phyloP scores from a whole-genome alignment of 768 basidiomycete genomes.

The Agaricus subrufescens region DNA sequence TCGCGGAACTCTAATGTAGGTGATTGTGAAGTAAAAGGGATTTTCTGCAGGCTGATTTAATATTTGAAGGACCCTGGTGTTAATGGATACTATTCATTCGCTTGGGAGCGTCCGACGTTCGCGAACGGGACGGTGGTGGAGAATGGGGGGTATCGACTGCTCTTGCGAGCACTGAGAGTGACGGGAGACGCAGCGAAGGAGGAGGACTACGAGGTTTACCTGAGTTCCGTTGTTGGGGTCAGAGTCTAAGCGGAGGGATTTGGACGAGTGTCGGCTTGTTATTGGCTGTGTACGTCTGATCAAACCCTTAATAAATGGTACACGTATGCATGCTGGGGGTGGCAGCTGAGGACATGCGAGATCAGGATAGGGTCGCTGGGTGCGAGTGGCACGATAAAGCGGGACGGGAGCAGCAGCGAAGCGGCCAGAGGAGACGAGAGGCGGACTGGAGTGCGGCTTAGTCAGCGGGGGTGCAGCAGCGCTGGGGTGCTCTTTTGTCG shows the following conservation, averaged over 20 bases:
- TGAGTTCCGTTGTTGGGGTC: constrained; percentile 48
- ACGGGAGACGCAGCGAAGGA: constrained; percentile 38
- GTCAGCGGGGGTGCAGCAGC: constrained; percentile 2
- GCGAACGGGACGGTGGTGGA: constrained; percentile 40
- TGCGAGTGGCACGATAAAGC: neutral
- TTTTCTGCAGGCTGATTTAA: neutral
- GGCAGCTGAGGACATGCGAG: neutral
- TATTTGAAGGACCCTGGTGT: constrained; percentile 17
- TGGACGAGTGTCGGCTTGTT: neutral
- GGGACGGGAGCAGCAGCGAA: neutral
- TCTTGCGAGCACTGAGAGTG: constrained; percentile 36
- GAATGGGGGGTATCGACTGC: constrained; percentile 35
- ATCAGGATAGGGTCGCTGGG: neutral
- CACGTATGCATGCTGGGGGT: too few species aligned
- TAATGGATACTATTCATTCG: constrained; percentile 26
- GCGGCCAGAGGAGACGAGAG: neutral
- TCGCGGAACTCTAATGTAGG: constrained; percentile 43
- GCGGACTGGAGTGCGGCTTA: constrained; percentile 4
- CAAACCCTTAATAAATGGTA: neutral
- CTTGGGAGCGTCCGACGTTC: constrained; percentile 28
- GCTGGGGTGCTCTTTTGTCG: neutral
- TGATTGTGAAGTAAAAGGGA: neutral
- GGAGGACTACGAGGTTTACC: constrained; percentile 42
- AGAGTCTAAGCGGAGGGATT: constrained; percentile 41
- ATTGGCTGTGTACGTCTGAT: constrained; percentile 2